Percentiles rank a stretch among this genome's conserved stretches.
Evolutionary conservation across 768 basidiomycete genomes (phyloP).

Genomic region (Mycena floridula): DNA sequence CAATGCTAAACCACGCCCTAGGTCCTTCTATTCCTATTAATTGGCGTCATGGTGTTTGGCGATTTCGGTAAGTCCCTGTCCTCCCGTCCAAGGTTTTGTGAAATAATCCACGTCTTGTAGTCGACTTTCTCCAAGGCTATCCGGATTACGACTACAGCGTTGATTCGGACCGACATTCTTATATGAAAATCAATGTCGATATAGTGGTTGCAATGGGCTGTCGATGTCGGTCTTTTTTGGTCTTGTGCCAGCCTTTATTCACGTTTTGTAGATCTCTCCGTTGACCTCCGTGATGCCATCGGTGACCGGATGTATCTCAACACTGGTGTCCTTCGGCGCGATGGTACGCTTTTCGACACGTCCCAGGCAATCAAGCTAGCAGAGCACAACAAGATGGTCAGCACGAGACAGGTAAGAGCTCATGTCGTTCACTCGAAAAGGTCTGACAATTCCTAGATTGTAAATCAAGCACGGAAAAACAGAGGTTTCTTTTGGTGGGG

Average conservation of each 20-base stretch:
- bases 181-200: constrained; percentile 86
- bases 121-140: constrained; percentile 93
- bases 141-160: constrained; percentile 87
- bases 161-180: constrained; percentile 54
- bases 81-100: too few relatives aligned
- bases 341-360: constrained; percentile 67
- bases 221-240: constrained; percentile 54
- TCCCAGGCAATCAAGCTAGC: too few relatives aligned
- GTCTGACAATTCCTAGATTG: too few relatives aligned
- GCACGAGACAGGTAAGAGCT: constrained; percentile 51
- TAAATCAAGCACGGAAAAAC: too few relatives aligned
- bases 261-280: constrained; percentile 58
- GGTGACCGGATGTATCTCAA: constrained; percentile 88
- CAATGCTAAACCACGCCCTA: constrained; percentile 87
- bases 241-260: not conserved
- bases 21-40: too few relatives aligned
- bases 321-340: constrained; percentile 65
- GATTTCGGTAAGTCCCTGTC: too few relatives aligned
- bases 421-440: too few relatives aligned
- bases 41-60: too few relatives aligned
- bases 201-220: constrained; percentile 92
- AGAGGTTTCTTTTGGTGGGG: too few relatives aligned
- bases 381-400: too few relatives aligned
- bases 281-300: constrained; percentile 90
- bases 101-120: too few relatives aligned